A percentile compares a stretch with the other conserved stretches of the same genome.
Conservation (phyloP, 1,284 basidiomycete genomes). For the Coriolopsis trogii region DNA sequence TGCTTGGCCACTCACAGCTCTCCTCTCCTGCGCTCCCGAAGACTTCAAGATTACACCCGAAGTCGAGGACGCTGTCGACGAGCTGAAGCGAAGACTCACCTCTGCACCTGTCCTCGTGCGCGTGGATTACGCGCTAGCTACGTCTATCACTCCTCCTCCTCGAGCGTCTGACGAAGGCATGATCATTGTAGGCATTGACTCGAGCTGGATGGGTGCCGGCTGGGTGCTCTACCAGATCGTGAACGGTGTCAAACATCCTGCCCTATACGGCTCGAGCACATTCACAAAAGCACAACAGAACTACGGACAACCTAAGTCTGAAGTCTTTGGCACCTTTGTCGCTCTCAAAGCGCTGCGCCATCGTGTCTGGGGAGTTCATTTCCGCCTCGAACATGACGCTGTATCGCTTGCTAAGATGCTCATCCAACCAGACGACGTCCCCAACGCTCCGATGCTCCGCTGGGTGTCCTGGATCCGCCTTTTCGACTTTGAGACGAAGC, state of each 20-base stretch:
- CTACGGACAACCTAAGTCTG: constrained; percentile 38
- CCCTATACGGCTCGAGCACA: constrained; percentile 36
- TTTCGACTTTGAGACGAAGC: constrained; percentile 36
- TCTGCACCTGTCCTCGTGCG: constrained; percentile 31
- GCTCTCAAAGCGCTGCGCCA: constrained; percentile 36
- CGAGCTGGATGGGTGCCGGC: constrained; percentile 34
- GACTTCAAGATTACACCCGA: neutral
- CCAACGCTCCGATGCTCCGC: constrained; percentile 37
- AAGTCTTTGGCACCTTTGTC: constrained; percentile 39
- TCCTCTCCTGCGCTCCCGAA: neutral
- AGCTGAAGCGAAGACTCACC: constrained; percentile 30
- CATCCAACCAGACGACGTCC: constrained; percentile 35
- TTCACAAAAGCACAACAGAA: constrained; percentile 32
- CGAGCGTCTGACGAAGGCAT: constrained; percentile 23
- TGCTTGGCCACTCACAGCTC: constrained; percentile 34
- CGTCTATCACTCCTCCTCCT: neutral
- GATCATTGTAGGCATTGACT: constrained; percentile 38
- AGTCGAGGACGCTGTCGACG: constrained; percentile 27
- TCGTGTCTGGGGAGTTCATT: constrained; percentile 35
- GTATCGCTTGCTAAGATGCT: constrained; percentile 40
- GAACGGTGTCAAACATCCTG: constrained; percentile 25
- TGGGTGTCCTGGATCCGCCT: constrained; percentile 37
- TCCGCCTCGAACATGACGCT: constrained; percentile 39
- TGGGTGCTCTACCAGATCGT: constrained; percentile 37
- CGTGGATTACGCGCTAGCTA: constrained; percentile 31